These are phyloP conservation scores for Stromatinia cepivora DNA, from an alignment of 2,329 filamentous ascomycete species.

Conservation along the genomic window DNA sequence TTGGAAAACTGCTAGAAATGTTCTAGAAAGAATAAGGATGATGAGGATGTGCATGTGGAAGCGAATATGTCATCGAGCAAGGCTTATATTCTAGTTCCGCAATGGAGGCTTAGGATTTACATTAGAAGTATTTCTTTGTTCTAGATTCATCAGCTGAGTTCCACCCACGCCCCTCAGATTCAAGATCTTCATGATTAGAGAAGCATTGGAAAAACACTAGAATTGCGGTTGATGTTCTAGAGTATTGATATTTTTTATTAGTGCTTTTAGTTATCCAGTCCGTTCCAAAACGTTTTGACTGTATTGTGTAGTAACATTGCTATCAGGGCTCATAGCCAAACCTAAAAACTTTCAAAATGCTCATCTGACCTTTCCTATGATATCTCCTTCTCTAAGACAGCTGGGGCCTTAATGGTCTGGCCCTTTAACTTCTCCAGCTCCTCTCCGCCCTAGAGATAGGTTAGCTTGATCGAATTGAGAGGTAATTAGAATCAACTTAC, in stretches of 20 bases:
- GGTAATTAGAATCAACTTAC: conserved; percentile 57
- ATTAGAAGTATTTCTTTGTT: conserved; percentile 10
- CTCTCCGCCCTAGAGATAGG: conserved; percentile 62
- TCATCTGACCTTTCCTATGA: conserved; percentile 20
- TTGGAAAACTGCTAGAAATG: neutral
- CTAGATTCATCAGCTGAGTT: neutral
- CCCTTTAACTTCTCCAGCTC: conserved; percentile 58
- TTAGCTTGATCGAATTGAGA: conserved; percentile 45
- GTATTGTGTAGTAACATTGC: conserved; percentile 7
- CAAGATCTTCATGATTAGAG: neutral
- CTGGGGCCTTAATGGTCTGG: conserved; percentile 54
- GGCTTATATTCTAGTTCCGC: neutral
- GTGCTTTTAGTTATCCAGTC: neutral
- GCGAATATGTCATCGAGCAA: conserved; percentile 8
- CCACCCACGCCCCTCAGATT: neutral
- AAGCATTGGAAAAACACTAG: neutral
- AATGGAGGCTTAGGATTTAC: neutral
- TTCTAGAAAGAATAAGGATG: neutral
- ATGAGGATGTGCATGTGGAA: neutral
- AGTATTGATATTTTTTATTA: neutral
- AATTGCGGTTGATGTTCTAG: neutral
- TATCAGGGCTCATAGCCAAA: conserved; percentile 7
- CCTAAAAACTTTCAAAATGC: neutral
- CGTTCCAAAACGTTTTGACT: neutral
- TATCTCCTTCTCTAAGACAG: conserved; percentile 50